These are phyloP conservation scores for Cucumis melo DNA, from an alignment of 306 rosid genomes.

Conservation along the genomic window DNA sequence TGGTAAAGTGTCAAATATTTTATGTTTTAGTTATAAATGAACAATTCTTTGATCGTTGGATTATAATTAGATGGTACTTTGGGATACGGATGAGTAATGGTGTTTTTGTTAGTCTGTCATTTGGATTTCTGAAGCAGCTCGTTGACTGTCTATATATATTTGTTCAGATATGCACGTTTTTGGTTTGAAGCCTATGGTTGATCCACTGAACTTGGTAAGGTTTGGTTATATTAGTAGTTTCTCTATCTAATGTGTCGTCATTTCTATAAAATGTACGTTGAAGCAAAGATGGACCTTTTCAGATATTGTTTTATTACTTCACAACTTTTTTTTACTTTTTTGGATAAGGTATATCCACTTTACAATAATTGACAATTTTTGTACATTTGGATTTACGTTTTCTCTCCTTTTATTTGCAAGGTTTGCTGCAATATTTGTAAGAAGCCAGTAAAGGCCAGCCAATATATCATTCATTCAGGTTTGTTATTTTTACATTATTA, in stretches of 20 bases:
- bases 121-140: background rate
- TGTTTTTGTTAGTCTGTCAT: background rate
- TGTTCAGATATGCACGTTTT: slow-evolving; percentile 49
- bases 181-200: slow-evolving; percentile 55
- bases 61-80: background rate
- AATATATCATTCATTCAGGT: slow-evolving; percentile 85
- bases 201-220: slow-evolving; percentile 77
- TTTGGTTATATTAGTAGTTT: slow-evolving; percentile 1
- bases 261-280: background rate
- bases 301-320: background rate
- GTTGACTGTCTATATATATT: background rate
- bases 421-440: slow-evolving; percentile 90
- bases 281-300: background rate
- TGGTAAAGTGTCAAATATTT: background rate
- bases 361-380: background rate
- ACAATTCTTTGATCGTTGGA: background rate
- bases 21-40: background rate
- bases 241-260: background rate
- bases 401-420: slow-evolving; percentile 38
- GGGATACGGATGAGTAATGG: background rate
- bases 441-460: slow-evolving; percentile 79
- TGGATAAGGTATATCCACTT: background rate
- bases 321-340: background rate
- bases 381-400: background rate
- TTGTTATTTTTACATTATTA: background rate